phyloP scores from a whole-genome alignment of 2,329 filamentous ascomycete genomes.

The Scedosporium aurantiacum region DNA sequence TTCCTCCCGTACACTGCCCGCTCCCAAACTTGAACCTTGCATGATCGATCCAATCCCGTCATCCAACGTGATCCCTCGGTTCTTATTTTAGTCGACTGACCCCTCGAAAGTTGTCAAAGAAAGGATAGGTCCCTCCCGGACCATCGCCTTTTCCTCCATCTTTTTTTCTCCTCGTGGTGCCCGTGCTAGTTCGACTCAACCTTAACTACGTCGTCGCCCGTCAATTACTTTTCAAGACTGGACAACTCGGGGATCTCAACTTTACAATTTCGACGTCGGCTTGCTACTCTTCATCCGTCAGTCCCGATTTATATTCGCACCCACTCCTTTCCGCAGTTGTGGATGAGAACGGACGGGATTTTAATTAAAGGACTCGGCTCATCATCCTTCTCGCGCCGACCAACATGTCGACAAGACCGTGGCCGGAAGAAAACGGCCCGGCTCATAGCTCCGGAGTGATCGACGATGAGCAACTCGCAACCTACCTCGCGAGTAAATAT shows the following conservation, averaged over 20 bases:
- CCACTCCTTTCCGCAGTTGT: background rate
- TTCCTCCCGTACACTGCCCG: background rate
- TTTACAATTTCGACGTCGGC: background rate
- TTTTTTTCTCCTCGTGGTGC: background rate
- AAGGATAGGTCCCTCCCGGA: background rate
- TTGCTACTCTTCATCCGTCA: background rate
- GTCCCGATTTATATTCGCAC: background rate
- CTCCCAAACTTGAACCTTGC: background rate
- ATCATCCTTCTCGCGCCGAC: background rate
- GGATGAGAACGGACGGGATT: background rate
- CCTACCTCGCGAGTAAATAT: conserved; percentile 13
- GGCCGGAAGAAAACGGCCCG: conserved; percentile 6
- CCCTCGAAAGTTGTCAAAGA: background rate
- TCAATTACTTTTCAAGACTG: background rate
- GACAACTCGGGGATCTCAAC: too few species aligned
- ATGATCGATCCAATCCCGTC: background rate
- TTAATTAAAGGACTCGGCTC: background rate
- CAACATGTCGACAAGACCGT: conserved; percentile 9
- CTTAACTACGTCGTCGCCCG: background rate
- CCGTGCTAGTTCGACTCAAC: background rate
- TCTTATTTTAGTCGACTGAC: background rate
- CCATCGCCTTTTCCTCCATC: background rate
- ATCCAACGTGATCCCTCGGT: background rate
- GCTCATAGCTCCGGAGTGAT: conserved; percentile 1
- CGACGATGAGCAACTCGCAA: conserved; percentile 14